These are phyloP conservation scores for Phanerodontia chrysosporium DNA, from an alignment of 768 basidiomycete genomes.

Conservation along the genomic window DNA sequence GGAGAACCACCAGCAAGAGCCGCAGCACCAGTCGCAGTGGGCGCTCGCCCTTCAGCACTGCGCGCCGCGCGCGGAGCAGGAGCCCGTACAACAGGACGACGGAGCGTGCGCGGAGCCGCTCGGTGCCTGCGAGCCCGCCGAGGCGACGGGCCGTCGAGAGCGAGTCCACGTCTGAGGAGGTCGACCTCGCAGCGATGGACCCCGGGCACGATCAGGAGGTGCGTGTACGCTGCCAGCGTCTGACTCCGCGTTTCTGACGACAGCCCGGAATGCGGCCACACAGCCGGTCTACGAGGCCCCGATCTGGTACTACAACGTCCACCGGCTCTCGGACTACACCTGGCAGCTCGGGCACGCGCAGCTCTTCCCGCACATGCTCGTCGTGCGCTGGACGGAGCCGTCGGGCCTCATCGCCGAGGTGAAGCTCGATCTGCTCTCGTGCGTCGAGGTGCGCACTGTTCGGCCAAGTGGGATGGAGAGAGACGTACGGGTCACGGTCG, in stretches of 20 bases:
- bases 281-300: slow-evolving; percentile 2
- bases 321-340: slow-evolving; percentile 5
- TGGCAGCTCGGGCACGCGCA: slow-evolving; percentile 6
- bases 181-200: not conserved
- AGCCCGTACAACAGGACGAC: not conserved
- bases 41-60: not conserved
- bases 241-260: no score
- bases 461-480: not conserved
- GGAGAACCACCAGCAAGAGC: not conserved
- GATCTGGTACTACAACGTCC: slow-evolving; percentile 12
- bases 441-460: slow-evolving; percentile 10
- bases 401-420: slow-evolving; percentile 1
- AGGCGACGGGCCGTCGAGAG: not conserved
- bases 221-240: no score
- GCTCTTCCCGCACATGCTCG: slow-evolving; percentile 5
- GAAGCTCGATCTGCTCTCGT: slow-evolving; percentile 6
- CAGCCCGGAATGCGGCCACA: not conserved
- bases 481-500: slow-evolving; percentile 1
- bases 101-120: no score
- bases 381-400: slow-evolving; percentile 3
- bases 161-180: not conserved
- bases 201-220: not conserved
- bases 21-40: not conserved
- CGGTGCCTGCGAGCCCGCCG: no score
- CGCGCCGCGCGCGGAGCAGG: not conserved